Conservation (phyloP, 2,329 filamentous ascomycete genomes). For the Penicillium sp. region DNA sequence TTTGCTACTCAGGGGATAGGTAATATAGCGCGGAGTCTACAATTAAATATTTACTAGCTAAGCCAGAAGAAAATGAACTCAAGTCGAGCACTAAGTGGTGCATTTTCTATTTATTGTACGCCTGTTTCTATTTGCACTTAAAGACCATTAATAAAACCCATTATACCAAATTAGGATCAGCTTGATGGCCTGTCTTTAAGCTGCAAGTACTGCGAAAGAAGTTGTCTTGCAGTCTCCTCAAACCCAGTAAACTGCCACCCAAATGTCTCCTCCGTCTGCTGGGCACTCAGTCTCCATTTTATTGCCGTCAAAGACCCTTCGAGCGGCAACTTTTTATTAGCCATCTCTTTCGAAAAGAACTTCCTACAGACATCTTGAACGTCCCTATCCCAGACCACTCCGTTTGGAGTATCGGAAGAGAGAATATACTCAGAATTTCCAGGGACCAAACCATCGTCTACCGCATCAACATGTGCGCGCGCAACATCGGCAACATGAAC, state of each 20-base stretch:
- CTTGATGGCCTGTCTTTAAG: neutral
- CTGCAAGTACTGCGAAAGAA: neutral
- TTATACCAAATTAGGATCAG: neutral
- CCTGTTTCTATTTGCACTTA: neutral
- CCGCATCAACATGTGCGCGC: neutral
- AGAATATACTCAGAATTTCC: slow-evolving; percentile 2
- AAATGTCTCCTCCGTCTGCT: neutral
- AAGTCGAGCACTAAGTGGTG: neutral
- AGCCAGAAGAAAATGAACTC: neutral
- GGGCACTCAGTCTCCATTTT: neutral
- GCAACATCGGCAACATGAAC: slow-evolving; percentile 5
- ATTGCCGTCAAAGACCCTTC: neutral
- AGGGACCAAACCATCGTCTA: neutral
- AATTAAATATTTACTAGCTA: neutral
- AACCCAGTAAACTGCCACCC: neutral
- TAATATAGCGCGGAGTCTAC: neutral
- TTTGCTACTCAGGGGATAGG: no score
- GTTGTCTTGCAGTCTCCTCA: neutral
- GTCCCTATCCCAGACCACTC: neutral
- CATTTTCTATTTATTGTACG: neutral
- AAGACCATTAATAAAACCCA: neutral
- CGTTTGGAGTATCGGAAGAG: neutral
- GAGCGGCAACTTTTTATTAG: neutral
- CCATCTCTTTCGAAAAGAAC: neutral
- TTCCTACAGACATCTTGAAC: neutral